Evolutionary conservation across 2,329 filamentous ascomycete species (phyloP).

Genomic region (Aspergillus ochraceus): DNA sequence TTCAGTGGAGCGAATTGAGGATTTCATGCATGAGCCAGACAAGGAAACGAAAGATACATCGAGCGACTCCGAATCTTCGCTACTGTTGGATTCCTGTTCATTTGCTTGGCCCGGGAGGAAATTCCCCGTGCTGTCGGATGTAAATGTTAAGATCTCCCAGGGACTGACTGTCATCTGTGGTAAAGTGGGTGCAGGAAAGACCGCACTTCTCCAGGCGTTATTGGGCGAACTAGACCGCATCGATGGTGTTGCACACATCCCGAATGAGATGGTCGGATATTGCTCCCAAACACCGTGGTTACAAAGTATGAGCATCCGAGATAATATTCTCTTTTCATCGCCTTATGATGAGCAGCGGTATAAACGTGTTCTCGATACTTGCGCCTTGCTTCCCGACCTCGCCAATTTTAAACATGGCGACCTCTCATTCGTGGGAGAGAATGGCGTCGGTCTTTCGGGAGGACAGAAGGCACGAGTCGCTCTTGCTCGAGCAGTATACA

Average conservation of each 20-base stretch:
- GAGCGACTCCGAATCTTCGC: constrained; percentile 27
- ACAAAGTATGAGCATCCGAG: constrained; percentile 68
- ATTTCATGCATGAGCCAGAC: constrained; percentile 83
- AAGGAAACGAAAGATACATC: constrained; percentile 63
- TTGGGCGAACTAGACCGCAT: constrained; percentile 60
- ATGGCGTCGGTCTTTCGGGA: constrained; percentile 61
- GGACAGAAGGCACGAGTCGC: constrained; percentile 62
- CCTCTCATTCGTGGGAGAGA: constrained; percentile 61
- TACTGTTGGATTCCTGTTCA: constrained; percentile 60
- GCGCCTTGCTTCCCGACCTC: constrained; percentile 62
- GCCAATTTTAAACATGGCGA: constrained; percentile 64
- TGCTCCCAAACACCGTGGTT: constrained; percentile 68
- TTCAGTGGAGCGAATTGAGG: constrained; percentile 76
- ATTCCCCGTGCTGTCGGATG: constrained; percentile 54
- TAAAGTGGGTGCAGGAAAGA: constrained; percentile 66
- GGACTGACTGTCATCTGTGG: constrained; percentile 63
- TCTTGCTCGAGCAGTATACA: constrained; percentile 62
- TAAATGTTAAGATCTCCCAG: constrained; percentile 55
- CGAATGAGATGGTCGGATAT: constrained; percentile 61
- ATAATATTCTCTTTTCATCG: constrained; percentile 66
- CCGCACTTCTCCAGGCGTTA: constrained; percentile 59
- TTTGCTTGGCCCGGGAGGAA: constrained; percentile 77
- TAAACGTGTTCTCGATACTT: constrained; percentile 67
- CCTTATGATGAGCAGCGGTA: constrained; percentile 69
- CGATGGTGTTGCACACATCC: constrained; percentile 51